Base-by-base conservation (phyloP, 2,329 filamentous ascomycete species). In the Nigrograna mackinnonii region DNA sequence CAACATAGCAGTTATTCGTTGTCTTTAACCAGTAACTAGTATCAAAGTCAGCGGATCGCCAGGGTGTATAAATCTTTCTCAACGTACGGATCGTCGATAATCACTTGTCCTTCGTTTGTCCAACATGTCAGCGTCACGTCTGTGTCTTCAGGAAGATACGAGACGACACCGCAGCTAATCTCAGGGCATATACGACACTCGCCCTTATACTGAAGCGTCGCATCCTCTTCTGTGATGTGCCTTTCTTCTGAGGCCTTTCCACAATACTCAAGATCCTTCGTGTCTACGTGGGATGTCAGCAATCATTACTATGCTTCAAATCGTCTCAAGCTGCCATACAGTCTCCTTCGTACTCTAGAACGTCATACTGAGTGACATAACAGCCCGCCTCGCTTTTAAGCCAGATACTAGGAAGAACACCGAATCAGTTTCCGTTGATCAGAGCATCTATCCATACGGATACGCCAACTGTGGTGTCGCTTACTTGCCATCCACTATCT, bases 1-100 rank as follows among this genome's bases (percentile, higher is more conserved):
- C 52, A 18, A 65, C 57, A 39, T 63, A 65, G 47, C 60, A 65
- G 37, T 63, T 62, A 41, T 61, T 57, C 17, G 56, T 59, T 19
- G 61, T 65, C 26, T 63, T 65, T 13, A 57, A 17, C 55, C 55
- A 60, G 40, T 56, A 57, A 5, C 58, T 63, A 18, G 12, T 4
- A 22, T n/a, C 21, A 6, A 2, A 3, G 39, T 43, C 41, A 41
- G 35, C 21, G 7, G 28, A 24, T 22, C 35, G 16, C 18, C 21
- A 6, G 21, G 18, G 17, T 37, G 16, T 28, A 24, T 28, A n/a
- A 21, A 5, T 36, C 19, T 16, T 19, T n/a, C 13, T n/a, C 1
- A 22, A 22, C 54, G 48, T 47, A 62, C 54, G 55, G 52, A 31
- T 63, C 57, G 16, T 63, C 56, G 21, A 62, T 61, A 19, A 65